These are phyloP conservation scores for Scheffersomyces segobiensis DNA, from an alignment of 1,139 yeast genomes.

Conservation along the genomic window DNA sequence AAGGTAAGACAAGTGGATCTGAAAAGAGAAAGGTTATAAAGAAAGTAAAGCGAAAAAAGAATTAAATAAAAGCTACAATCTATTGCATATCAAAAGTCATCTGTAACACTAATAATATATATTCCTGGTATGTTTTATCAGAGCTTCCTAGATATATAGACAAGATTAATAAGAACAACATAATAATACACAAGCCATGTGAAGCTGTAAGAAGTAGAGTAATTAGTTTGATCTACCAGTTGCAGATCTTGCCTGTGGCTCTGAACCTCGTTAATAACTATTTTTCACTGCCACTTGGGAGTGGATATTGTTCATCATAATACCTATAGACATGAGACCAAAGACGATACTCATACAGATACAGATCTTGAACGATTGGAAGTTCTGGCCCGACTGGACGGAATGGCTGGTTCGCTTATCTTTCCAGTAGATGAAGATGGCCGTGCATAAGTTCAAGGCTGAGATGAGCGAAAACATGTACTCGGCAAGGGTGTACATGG, in stretches of 20 bases:
- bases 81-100: neutral
- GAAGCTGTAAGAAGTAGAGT: neutral
- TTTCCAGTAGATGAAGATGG: conserved; percentile 19
- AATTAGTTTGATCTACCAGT: neutral
- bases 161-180: neutral
- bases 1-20: too few species aligned
- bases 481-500: conserved; percentile 12
- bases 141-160: neutral
- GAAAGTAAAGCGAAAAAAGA: too few species aligned
- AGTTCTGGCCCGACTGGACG: conserved; percentile 21
- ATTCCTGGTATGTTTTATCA: neutral
- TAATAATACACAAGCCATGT: neutral
- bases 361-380: conserved; percentile 22
- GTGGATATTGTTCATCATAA: conserved; percentile 6
- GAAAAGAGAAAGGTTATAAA: too few species aligned
- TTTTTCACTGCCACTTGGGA: neutral
- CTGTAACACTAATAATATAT: neutral
- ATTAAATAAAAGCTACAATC: too few species aligned
- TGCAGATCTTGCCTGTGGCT: neutral
- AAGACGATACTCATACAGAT: conserved; percentile 23
- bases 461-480: conserved; percentile 23
- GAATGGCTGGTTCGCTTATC: conserved; percentile 18
- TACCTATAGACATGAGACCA: conserved; percentile 17
- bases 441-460: conserved; percentile 20
- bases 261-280: neutral